Evolutionary conservation across 768 basidiomycete species (phyloP).

Genomic region (Clavaria fumosa): DNA sequence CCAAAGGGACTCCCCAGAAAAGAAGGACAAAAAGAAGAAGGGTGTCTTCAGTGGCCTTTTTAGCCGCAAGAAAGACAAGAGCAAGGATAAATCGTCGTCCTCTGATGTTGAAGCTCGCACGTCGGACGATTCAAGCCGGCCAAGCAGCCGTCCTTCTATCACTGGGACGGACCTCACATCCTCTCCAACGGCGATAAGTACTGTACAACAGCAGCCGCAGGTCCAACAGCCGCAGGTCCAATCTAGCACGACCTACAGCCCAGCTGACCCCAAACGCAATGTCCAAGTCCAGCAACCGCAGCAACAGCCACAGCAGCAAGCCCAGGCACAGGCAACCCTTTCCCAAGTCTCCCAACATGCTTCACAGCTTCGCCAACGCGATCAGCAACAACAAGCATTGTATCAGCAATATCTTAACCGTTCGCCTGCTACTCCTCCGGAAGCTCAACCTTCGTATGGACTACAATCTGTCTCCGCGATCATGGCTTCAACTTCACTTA

Average conservation of each 20-base stretch:
- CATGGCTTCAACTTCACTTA: slow-evolving; percentile 25
- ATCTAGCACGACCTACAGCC: slow-evolving; percentile 15
- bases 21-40: slow-evolving; percentile 29
- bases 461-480: slow-evolving; percentile 60
- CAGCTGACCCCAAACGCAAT: slow-evolving; percentile 19
- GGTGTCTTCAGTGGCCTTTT: slow-evolving; percentile 71
- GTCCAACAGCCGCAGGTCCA: too few species aligned
- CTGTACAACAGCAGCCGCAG: slow-evolving; percentile 45
- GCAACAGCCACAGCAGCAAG: slow-evolving; percentile 14
- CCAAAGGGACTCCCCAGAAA: slow-evolving; percentile 28
- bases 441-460: slow-evolving; percentile 60
- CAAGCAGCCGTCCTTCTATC: slow-evolving; percentile 27
- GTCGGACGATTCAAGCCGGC: slow-evolving; percentile 52
- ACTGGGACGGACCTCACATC: slow-evolving; percentile 19
- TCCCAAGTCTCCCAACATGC: slow-evolving; percentile 46
- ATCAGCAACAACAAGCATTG: slow-evolving; percentile 75
- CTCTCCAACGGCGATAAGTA: slow-evolving; percentile 37
- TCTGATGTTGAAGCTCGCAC: slow-evolving; percentile 36
- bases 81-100: slow-evolving; percentile 38
- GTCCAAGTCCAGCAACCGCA: slow-evolving; percentile 14
- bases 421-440: slow-evolving; percentile 67
- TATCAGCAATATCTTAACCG: slow-evolving; percentile 85
- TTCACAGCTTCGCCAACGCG: slow-evolving; percentile 67
- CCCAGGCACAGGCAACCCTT: slow-evolving; percentile 17
- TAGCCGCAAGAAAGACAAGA: slow-evolving; percentile 62